These are phyloP conservation scores for Calonectria pseudoturangicola DNA, from an alignment of 2,329 filamentous ascomycete genomes.

Conservation along the genomic window DNA sequence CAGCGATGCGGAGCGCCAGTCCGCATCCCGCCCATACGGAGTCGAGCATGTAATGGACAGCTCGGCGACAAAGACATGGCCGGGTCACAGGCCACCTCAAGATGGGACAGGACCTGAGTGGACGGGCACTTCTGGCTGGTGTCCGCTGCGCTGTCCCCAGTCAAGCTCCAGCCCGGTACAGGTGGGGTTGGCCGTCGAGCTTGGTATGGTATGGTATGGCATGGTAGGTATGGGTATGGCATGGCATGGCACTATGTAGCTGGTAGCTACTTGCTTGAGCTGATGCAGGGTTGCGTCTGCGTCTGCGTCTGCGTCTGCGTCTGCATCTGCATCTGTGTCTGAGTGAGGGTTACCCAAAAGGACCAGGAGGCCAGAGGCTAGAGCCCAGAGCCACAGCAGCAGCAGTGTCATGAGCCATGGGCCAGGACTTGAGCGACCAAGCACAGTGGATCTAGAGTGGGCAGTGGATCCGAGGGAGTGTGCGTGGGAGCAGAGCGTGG, in stretches of 20 bases:
- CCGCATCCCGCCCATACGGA: conserved; percentile 20
- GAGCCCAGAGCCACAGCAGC: conserved; percentile 23
- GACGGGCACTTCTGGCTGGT: conserved; percentile 16
- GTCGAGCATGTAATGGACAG: conserved; percentile 24
- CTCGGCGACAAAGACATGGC: conserved; percentile 40
- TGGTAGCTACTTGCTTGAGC: conserved; percentile 21
- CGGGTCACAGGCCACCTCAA: conserved; percentile 17
- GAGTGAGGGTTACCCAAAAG: conserved; percentile 17
- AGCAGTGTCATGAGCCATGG: conserved; percentile 27
- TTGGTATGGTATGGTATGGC: conserved; percentile 4
- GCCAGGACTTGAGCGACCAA: conserved; percentile 9
- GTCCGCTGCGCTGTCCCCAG: conserved; percentile 20
- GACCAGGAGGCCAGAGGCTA: conserved; percentile 23
- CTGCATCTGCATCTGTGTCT: conserved; percentile 9
- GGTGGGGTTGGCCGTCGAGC: conserved; percentile 34
- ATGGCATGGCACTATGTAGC: conserved; percentile 4
- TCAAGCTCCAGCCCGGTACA: conserved; percentile 29
- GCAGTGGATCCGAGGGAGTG: conserved; percentile 30
- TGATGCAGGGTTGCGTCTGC: conserved; percentile 38
- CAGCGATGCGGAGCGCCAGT: conserved; percentile 41
- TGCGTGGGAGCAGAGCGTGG: conserved; percentile 35
- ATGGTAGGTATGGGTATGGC: background rate
- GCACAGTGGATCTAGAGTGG: conserved; percentile 18
- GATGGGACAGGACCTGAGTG: background rate
- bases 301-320: conserved; percentile 2